Base-by-base conservation (phyloP, 495 filamentous ascomycete species). In the Aspergillus heteromorphus region DNA sequence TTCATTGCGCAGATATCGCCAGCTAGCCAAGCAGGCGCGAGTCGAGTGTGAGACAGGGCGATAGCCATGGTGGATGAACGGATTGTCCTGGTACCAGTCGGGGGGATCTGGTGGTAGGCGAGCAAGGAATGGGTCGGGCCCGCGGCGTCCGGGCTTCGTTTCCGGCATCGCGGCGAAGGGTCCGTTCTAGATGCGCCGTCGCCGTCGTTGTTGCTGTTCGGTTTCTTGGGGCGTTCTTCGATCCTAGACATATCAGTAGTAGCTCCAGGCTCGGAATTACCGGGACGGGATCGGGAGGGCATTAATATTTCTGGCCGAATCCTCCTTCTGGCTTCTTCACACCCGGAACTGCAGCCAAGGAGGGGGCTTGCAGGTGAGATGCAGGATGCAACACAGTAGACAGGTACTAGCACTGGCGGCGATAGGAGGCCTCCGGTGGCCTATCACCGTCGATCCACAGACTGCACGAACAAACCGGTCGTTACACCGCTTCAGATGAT, bases 1-100 rank as follows among this genome's bases (percentile, higher is more conserved):
- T 43, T 72, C 67, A 30, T 72, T 72, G 61, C 71, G 69, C n/a
- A 70, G 18, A 43, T 67, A 66, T 13, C 31, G 45, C 53, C 54
- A 62, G 56, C 68, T 73, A 38, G 30, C 38, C 42, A 72, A 58
- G 8, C 58, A 71, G 11, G n/a, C 53, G n/a, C n/a, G 55, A 45
- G 48, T 56, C 25, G 69, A 71, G 36, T 54, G 49, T 18, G 66
- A 68, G 23, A 71, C 62, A 6, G 68, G 66, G 13, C 68, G 62
- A 49, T 72, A 68, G 40, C 64, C 56, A 49, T 57, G 51, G 11
- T 54, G 67, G 56, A 70, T 69, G 36, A 31, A 64, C 43, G 43
- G 36, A 27, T 68, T 72, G 34, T 53, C 40, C 30, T 61, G 51
- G 53, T 60, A 57, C 68, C 69, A 72, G 58, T 65, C 53, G n/a